Conservation (phyloP, 176 grass and related monocot genomes). For the Pontederia paniculata region DNA sequence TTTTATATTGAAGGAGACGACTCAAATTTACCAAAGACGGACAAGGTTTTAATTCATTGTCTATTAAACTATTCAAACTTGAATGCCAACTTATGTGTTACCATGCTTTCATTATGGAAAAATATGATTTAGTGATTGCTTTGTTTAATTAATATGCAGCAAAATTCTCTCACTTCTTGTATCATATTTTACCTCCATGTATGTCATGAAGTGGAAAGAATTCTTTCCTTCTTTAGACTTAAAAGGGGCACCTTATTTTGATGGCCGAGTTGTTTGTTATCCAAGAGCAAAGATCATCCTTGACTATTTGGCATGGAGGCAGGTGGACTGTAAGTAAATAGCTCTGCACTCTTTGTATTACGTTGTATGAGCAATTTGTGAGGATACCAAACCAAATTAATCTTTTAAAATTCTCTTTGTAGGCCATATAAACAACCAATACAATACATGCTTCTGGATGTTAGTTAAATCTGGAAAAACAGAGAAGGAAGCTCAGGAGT, state of each 20-base stretch:
- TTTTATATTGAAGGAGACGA: constrained; percentile 74
- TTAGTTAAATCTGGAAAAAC: constrained; percentile 76
- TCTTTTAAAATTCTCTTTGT: constrained; percentile 15
- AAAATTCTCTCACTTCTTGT: constrained; percentile 58
- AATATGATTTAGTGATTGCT: constrained; percentile 16
- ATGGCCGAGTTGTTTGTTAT: constrained; percentile 70
- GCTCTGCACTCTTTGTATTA: neutral
- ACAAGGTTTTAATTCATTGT: constrained; percentile 32
- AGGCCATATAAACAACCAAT: constrained; percentile 80
- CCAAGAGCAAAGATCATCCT: constrained; percentile 53
- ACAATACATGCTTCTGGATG: constrained; percentile 83
- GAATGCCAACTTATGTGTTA: neutral
- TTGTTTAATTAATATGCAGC: constrained; percentile 31
- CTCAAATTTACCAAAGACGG: constrained; percentile 57
- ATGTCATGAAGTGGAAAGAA: constrained; percentile 64
- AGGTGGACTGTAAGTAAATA: constrained; percentile 66
- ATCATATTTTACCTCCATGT: constrained; percentile 64
- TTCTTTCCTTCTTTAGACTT: constrained; percentile 67
- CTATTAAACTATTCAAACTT: neutral
- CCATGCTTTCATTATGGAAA: neutral
- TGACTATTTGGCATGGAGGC: constrained; percentile 81
- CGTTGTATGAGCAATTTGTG: constrained; percentile 2
- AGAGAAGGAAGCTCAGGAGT: constrained; percentile 50
- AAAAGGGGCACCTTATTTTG: constrained; percentile 63
- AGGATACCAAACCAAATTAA: neutral